phyloP scores from a whole-genome alignment of 495 filamentous ascomycete genomes.

The Melanomma pulvis-pyrius region DNA sequence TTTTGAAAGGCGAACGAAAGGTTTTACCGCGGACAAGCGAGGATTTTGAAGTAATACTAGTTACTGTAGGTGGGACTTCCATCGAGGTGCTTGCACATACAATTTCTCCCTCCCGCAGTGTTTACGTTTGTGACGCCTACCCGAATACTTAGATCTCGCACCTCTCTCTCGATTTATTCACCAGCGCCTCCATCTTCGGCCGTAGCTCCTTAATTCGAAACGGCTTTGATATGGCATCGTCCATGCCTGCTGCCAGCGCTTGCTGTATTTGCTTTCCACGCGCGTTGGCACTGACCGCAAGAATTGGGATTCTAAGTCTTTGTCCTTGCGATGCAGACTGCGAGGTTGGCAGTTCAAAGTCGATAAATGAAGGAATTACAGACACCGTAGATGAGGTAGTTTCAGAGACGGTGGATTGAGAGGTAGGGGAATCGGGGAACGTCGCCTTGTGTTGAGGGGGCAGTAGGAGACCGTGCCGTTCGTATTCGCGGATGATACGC shows the following conservation, averaged over 20 bases:
- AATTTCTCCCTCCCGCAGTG: too few species aligned
- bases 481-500: slow-evolving; percentile 34
- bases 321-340: background rate
- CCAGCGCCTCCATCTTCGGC: slow-evolving; percentile 15
- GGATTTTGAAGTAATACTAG: too few species aligned
- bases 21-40: too few species aligned
- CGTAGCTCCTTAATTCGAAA: slow-evolving; percentile 15
- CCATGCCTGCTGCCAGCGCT: slow-evolving; percentile 42
- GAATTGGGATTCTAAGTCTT: slow-evolving; percentile 17
- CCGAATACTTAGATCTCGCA: background rate
- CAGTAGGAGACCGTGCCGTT: slow-evolving; percentile 24
- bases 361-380: background rate
- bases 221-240: slow-evolving; percentile 25
- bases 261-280: slow-evolving; percentile 36
- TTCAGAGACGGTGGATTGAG: background rate
- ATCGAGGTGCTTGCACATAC: too few species aligned
- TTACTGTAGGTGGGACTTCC: too few species aligned
- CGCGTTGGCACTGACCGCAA: slow-evolving; percentile 43
- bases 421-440: background rate
- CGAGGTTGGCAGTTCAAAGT: background rate
- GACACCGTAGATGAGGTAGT: background rate
- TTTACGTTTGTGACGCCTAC: too few species aligned
- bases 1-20: too few species aligned
- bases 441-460: background rate
- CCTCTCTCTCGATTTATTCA: background rate